Percentiles rank a stretch among this genome's conserved stretches.
Conservation (phyloP, 2,329 filamentous ascomycete genomes). For the Ciborinia camelliae region DNA sequence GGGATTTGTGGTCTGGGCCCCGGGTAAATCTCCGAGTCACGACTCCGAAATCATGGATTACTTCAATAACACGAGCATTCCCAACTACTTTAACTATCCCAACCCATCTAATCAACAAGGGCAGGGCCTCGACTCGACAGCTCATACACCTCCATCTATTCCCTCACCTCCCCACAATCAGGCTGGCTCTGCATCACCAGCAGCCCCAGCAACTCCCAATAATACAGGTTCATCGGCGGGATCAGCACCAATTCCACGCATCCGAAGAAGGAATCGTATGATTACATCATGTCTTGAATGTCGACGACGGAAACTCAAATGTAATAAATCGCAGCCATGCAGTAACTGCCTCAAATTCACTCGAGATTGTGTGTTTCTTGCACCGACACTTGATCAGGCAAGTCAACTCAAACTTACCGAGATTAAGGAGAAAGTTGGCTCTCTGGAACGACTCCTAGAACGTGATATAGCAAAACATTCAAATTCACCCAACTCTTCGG, state of each 20-base stretch:
- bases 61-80: conserved; percentile 5
- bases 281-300: conserved; percentile 69
- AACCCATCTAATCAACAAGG: conserved; percentile 3
- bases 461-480: conserved; percentile 58
- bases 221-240: not conserved
- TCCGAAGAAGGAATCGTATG: conserved; percentile 56
- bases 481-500: conserved; percentile 18
- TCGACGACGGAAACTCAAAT: conserved; percentile 73
- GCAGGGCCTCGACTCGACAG: not conserved
- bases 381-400: conserved; percentile 56
- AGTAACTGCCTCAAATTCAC: conserved; percentile 43
- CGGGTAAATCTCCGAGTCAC: not conserved
- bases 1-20: not conserved
- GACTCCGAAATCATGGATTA: conserved; percentile 1
- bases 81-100: not conserved
- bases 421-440: conserved; percentile 76
- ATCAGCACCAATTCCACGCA: conserved; percentile 29
- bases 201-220: conserved; percentile 13
- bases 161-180: not conserved
- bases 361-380: conserved; percentile 45
- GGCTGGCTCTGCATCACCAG: conserved; percentile 6
- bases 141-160: not conserved
- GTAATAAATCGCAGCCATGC: conserved; percentile 71
- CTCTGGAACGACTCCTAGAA: conserved; percentile 66
- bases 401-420: conserved; percentile 68